Evolutionary conservation across 164 flowering plant species (phyloP).

Genomic region (Aristolochia fimbriata): DNA sequence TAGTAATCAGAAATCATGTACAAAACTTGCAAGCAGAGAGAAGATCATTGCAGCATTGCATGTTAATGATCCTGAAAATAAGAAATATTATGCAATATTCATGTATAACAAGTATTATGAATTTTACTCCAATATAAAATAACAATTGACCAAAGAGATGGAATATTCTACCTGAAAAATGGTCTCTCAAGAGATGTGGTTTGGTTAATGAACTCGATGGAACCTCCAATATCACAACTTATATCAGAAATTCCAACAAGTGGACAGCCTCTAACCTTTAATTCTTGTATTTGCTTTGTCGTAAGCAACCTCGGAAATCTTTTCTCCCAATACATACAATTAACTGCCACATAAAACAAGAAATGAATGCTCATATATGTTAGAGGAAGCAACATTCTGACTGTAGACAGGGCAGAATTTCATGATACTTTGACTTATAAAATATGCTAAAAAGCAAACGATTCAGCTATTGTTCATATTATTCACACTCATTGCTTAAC

Average conservation of each 20-base stretch:
- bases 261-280: slow-evolving; percentile 52
- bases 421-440: no score
- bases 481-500: no score
- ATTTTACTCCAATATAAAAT: neutral
- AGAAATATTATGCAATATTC: neutral
- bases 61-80: neutral
- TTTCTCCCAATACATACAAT: slow-evolving; percentile 98
- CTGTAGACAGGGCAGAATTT: no score
- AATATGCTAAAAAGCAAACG: no score
- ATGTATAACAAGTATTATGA: neutral
- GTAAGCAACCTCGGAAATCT: slow-evolving; percentile 84
- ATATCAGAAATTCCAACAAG: slow-evolving; percentile 89
- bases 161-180: slow-evolving; percentile 63
- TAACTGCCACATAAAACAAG: slow-evolving; percentile 41
- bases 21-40: neutral
- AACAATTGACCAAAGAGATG: neutral
- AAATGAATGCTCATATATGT: neutral
- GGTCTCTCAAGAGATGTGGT: slow-evolving; percentile 80
- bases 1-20: no score
- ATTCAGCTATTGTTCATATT: no score
- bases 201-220: slow-evolving; percentile 84
- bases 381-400: neutral
- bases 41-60: neutral
- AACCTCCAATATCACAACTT: slow-evolving; percentile 94
- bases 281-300: slow-evolving; percentile 56